A percentile compares a stretch with the other conserved stretches of the same genome.
Evolutionary conservation across 1,284 basidiomycete species (phyloP).

Genomic region (Mycena citricolor): DNA sequence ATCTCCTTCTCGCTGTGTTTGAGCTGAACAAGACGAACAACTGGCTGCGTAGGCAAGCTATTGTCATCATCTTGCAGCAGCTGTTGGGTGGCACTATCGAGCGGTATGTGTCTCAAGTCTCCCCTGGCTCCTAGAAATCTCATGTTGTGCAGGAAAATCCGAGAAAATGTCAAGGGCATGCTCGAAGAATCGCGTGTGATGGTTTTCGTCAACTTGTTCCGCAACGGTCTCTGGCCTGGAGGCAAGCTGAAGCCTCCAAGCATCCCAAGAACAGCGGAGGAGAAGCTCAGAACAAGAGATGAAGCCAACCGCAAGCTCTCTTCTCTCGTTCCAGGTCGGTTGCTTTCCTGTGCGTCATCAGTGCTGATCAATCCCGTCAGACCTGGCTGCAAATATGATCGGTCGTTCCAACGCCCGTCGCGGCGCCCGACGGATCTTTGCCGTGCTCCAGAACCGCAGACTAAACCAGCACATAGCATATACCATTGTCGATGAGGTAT

Average conservation of each 20-base stretch:
- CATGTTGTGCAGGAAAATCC: slow-evolving; percentile 67
- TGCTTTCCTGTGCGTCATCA: neutral
- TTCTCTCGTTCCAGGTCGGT: slow-evolving; percentile 82
- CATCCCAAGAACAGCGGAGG: slow-evolving; percentile 71
- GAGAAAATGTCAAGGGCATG: slow-evolving; percentile 69
- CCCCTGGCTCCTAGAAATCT: neutral
- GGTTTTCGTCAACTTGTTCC: slow-evolving; percentile 63
- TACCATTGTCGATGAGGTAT: slow-evolving; percentile 84
- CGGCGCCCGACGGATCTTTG: slow-evolving; percentile 88
- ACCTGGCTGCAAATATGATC: slow-evolving; percentile 94
- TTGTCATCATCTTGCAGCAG: slow-evolving; percentile 95
- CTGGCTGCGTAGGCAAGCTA: slow-evolving; percentile 94
- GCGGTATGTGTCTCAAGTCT: slow-evolving; percentile 59
- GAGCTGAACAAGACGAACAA: slow-evolving; percentile 94
- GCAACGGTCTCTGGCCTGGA: slow-evolving; percentile 79
- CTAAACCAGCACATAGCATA: slow-evolving; percentile 92
- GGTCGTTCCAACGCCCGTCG: slow-evolving; percentile 90
- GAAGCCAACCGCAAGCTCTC: slow-evolving; percentile 88
- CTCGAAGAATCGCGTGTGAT: slow-evolving; percentile 70
- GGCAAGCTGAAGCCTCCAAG: slow-evolving; percentile 67
- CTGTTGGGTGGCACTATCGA: slow-evolving; percentile 95
- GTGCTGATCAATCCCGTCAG: slow-evolving; percentile 45
- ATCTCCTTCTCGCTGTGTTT: slow-evolving; percentile 89
- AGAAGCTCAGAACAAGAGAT: slow-evolving; percentile 77
- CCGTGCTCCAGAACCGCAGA: slow-evolving; percentile 88